These are phyloP conservation scores for Piromyces finnis DNA, from an alignment of 192 early-diverging fungal species.

Conservation along the genomic window DNA sequence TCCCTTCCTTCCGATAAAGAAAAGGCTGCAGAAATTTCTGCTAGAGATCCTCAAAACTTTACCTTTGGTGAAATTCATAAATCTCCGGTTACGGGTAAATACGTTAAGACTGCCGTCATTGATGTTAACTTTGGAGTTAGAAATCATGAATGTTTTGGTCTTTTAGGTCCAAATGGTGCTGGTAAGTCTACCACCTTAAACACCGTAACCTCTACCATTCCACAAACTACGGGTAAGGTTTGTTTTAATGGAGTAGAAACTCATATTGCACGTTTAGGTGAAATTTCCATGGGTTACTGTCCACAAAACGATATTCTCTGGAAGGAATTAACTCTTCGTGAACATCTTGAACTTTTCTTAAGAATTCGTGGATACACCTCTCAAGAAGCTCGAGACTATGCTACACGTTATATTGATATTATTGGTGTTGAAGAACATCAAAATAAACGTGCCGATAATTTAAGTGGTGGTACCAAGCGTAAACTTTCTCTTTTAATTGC, in stretches of 20 bases:
- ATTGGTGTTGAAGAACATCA: conserved; percentile 10
- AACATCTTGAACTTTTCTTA: conserved; percentile 18
- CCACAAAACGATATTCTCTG: conserved; percentile 18
- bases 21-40: background rate
- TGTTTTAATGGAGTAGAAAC: background rate
- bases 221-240: background rate
- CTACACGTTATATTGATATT: conserved; percentile 9
- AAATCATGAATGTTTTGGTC: background rate
- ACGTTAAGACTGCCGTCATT: background rate
- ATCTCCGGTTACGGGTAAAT: background rate
- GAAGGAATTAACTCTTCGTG: conserved; percentile 11
- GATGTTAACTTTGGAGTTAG: background rate
- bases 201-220: background rate
- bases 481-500: conserved; percentile 4
- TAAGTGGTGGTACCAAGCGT: conserved; percentile 7
- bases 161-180: background rate
- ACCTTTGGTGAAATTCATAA: background rate
- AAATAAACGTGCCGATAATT: conserved; percentile 1
- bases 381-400: conserved; percentile 1
- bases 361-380: conserved; percentile 15
- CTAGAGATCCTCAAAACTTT: background rate
- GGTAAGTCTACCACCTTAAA: background rate
- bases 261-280: background rate
- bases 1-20: background rate
- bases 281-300: conserved; percentile 13